A percentile compares a stretch with the other conserved stretches of the same genome.
Evolutionary conservation across 2,329 filamentous ascomycete genomes (phyloP).

Genomic region (Seiridium cupressi): DNA sequence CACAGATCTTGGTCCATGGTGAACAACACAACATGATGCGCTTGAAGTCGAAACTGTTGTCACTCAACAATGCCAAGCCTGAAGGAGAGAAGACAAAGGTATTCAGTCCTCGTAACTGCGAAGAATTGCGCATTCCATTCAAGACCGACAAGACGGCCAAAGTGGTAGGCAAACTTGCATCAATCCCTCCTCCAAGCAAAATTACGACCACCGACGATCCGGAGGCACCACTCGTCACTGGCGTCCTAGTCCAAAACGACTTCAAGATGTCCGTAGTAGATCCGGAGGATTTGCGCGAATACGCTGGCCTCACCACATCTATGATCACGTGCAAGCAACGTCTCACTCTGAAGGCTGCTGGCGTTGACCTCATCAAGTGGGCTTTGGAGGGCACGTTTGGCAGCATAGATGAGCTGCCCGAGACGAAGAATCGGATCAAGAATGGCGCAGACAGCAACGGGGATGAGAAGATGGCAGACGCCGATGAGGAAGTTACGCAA

Average conservation of each 20-base stretch:
- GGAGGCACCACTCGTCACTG: conserved; percentile 64
- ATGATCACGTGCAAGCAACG: conserved; percentile 92
- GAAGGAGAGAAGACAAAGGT: conserved; percentile 84
- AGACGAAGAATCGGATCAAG: conserved; percentile 42
- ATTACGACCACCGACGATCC: conserved; percentile 27
- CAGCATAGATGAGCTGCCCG: conserved; percentile 68
- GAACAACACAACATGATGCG: conserved; percentile 99
- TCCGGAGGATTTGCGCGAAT: conserved; percentile 91
- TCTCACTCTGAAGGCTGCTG: conserved; percentile 82
- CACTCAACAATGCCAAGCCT: conserved; percentile 80
- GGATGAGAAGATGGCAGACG: conserved; percentile 46
- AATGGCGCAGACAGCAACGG: conserved; percentile 36
- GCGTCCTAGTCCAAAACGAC: conserved; percentile 94
- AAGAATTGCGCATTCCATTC: conserved; percentile 93
- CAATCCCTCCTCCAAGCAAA: conserved; percentile 66
- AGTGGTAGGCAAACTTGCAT: conserved; percentile 89
- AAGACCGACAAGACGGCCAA: conserved; percentile 93
- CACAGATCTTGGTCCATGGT: conserved; percentile 88
- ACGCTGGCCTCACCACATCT: conserved; percentile 93
- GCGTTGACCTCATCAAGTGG: conserved; percentile 90
- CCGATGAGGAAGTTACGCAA: conserved; percentile 62
- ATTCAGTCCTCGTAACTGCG: conserved; percentile 90
- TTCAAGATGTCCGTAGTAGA: conserved; percentile 98
- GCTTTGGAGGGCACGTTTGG: conserved; percentile 93
- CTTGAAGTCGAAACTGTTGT: conserved; percentile 88